Evolutionary conservation across 2,329 filamentous ascomycete genomes (phyloP), one percentile per base, ranked within the genome.

Genomic region (Sarocladiaceae sp.): DNA sequence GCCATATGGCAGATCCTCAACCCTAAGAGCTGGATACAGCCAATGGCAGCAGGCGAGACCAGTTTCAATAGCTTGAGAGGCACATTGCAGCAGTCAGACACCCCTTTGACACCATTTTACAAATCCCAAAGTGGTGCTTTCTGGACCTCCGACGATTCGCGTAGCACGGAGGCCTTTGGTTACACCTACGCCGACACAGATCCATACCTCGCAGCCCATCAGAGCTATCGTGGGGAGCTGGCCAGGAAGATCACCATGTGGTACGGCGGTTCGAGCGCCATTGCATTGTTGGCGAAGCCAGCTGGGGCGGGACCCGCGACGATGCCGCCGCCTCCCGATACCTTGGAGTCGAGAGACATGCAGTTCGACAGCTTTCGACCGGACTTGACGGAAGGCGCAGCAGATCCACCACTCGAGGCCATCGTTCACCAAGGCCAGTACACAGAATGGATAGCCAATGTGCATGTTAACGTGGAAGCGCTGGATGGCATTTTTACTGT

Each of bases 1-100:
- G 78, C 85, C 24, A 74, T 94, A 48, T 93, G 85, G 85, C 85
- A 93, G 64, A 69, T 73, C 1, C 61, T 93, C 12, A 76, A 93
- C 50, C 84, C 83, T 0, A 66, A 78, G 16, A 75, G 75, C 21
- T 91, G 82, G 65, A 74, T 88, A 4, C 64, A 70, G 18, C 73
- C 81, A 1, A 72, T 76, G 48, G 52, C 65, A 6, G 76, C 70
- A 43, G 65, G 62, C n/a, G 73, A 71, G 29, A 70, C 72, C 11
- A 85, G 81, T 2, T 89, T 78, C 54, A 83, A 78, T 0, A 77
- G 73, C 6, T 55, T 69, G 1, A 63, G 66, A 9, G 79, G 79
- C 1, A 66, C 74, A 1, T 61, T 74, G 1, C 71, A 80, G 52
- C 71, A 78, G 48, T 64, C 68, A 1, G 66, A 68, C 45, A 82